These are phyloP conservation scores for Zelopaecilomyces penicillatus DNA, from an alignment of 2,329 filamentous ascomycete genomes.

Conservation along the genomic window DNA sequence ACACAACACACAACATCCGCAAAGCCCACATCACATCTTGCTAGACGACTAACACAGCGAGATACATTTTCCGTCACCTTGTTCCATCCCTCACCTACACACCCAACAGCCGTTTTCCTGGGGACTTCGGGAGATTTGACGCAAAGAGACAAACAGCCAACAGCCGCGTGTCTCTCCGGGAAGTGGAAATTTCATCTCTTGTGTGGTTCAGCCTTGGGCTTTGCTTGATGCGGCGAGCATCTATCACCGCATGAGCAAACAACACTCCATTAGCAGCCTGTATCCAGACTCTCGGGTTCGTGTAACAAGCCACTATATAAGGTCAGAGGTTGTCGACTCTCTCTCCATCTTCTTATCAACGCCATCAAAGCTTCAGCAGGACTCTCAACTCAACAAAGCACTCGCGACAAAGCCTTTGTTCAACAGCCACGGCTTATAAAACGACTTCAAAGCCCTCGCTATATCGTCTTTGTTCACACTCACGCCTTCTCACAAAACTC, in stretches of 20 bases:
- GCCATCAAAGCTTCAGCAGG: constrained; percentile 4
- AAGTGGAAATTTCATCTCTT: constrained; percentile 10
- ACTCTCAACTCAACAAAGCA: constrained; percentile 1
- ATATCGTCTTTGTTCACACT: no score
- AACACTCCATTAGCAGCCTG: constrained; percentile 8
- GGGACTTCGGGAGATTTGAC: constrained; percentile 4
- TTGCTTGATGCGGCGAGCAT: constrained; percentile 3
- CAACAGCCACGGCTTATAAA: no score
- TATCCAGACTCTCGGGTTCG: constrained; percentile 5
- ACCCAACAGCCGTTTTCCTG: constrained; percentile 5
- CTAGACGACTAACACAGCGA: constrained; percentile 6
- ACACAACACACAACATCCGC: constrained; percentile 6
- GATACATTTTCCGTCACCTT: constrained; percentile 1
- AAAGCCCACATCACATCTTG: neutral
- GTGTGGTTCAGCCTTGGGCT: constrained; percentile 3
- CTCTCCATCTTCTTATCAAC: neutral
- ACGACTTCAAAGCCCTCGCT: no score
- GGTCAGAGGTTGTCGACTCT: constrained; percentile 5
- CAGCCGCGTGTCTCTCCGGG: constrained; percentile 8
- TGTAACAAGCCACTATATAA: constrained; percentile 9
- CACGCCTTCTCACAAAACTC: no score
- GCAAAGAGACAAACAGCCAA: constrained; percentile 10
- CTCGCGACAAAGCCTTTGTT: no score
- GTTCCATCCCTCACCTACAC: constrained; percentile 3
- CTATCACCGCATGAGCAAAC: constrained; percentile 8